Evolutionary conservation across 495 filamentous ascomycete species (phyloP).

Genomic region (Hypoxylon lenormandii): DNA sequence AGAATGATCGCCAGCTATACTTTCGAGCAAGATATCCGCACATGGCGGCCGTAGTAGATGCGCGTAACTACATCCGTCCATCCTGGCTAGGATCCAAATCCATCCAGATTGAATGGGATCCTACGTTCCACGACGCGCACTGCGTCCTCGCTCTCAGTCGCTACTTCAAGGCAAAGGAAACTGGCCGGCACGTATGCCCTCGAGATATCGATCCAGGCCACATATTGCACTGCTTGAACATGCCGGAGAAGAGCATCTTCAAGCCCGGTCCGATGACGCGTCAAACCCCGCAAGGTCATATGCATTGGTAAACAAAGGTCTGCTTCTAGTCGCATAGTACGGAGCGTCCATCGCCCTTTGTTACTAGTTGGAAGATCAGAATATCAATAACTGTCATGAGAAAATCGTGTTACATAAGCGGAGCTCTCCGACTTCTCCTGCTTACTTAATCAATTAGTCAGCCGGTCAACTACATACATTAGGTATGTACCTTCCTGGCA

Average conservation of each 20-base stretch:
- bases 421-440: too few species aligned
- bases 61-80: neutral
- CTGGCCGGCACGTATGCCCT: slow-evolving; percentile 36
- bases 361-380: too few species aligned
- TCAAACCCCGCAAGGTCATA: neutral
- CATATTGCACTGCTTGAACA: slow-evolving; percentile 35
- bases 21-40: slow-evolving; percentile 3
- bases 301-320: slow-evolving; percentile 8
- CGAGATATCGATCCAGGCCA: slow-evolving; percentile 35
- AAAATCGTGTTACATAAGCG: too few species aligned
- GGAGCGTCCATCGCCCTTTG: too few species aligned
- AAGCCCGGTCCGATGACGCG: neutral
- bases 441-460: too few species aligned
- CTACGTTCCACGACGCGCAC: slow-evolving; percentile 37
- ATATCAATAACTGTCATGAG: too few species aligned
- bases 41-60: slow-evolving; percentile 2
- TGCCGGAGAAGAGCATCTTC: slow-evolving; percentile 35
- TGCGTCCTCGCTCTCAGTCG: slow-evolving; percentile 35
- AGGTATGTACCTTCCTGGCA: too few species aligned
- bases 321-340: slow-evolving; percentile 1
- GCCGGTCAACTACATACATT: too few species aligned
- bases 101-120: neutral
- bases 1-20: neutral
- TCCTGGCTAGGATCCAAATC: neutral
- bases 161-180: slow-evolving; percentile 39